These are phyloP conservation scores for Melampsora americana DNA, from an alignment of 1,284 basidiomycete species.

Conservation along the genomic window DNA sequence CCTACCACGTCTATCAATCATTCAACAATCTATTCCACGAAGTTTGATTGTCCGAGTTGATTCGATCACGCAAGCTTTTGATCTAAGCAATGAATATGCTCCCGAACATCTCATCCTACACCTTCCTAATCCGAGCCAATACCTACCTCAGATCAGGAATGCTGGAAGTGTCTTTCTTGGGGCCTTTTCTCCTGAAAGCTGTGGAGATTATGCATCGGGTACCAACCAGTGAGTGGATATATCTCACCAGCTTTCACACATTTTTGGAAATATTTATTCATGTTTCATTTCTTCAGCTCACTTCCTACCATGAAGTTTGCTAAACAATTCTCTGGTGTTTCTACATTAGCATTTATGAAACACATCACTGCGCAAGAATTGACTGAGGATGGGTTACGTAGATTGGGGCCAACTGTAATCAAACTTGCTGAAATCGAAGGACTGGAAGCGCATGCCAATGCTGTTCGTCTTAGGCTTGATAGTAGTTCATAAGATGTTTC, in stretches of 20 bases:
- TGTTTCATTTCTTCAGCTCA: slow-evolving; percentile 1
- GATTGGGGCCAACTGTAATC: slow-evolving; percentile 81
- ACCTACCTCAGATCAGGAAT: slow-evolving; percentile 71
- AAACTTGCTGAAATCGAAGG: slow-evolving; percentile 93
- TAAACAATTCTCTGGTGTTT: slow-evolving; percentile 95
- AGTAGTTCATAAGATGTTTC: not conserved
- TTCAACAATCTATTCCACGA: slow-evolving; percentile 84
- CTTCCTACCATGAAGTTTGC: slow-evolving; percentile 72
- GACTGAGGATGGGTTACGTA: slow-evolving; percentile 70
- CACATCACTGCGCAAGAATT: slow-evolving; percentile 96
- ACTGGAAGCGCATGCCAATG: slow-evolving; percentile 79
- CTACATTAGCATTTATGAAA: slow-evolving; percentile 96
- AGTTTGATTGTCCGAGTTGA: slow-evolving; percentile 78
- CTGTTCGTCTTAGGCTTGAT: slow-evolving; percentile 54
- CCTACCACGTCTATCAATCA: slow-evolving; percentile 81
- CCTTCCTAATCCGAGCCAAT: slow-evolving; percentile 66
- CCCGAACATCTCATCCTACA: slow-evolving; percentile 94
- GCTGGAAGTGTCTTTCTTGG: slow-evolving; percentile 97
- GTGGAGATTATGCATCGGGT: slow-evolving; percentile 96
- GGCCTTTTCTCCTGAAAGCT: slow-evolving; percentile 88
- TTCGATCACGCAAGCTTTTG: slow-evolving; percentile 70
- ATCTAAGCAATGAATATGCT: slow-evolving; percentile 94
- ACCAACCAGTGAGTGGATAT: slow-evolving; percentile 72
- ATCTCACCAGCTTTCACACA: slow-evolving; percentile 58
- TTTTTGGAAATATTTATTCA: not conserved